Evolutionary conservation across 83 land plant genomes (phyloP).

Genomic region (Thuja plicata): DNA sequence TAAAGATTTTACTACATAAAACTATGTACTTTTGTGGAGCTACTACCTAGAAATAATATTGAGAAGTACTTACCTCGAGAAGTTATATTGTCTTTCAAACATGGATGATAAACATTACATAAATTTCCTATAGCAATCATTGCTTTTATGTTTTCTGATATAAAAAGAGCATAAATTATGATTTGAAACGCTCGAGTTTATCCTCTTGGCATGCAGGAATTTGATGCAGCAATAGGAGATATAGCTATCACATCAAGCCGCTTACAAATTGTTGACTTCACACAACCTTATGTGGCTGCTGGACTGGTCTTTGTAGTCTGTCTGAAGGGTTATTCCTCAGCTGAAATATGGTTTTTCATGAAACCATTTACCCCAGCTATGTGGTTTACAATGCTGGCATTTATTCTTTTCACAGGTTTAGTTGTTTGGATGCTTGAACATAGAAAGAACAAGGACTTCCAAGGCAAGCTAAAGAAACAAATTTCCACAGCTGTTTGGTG

Average conservation of each 20-base stretch:
- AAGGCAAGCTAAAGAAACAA: constrained; percentile 49
- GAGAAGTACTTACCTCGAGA: neutral
- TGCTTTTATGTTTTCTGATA: neutral
- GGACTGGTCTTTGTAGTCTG: constrained; percentile 16
- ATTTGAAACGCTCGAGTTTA: neutral
- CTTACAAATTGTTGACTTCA: constrained; percentile 20
- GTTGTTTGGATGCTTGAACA: constrained; percentile 55
- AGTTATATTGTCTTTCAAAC: neutral
- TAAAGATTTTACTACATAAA: neutral
- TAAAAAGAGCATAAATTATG: neutral
- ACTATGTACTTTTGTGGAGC: neutral
- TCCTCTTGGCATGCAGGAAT: constrained; percentile 11
- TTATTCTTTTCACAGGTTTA: constrained; percentile 54
- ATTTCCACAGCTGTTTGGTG: neutral
- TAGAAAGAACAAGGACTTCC: constrained; percentile 41
- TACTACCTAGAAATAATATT: neutral
- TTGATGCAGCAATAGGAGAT: constrained; percentile 33
- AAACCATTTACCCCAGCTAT: constrained; percentile 27
- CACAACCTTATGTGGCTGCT: constrained; percentile 22
- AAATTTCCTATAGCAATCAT: neutral
- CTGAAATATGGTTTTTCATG: constrained; percentile 20
- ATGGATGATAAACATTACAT: neutral
- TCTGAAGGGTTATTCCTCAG: neutral
- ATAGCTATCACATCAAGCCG: constrained; percentile 18
- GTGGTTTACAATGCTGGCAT: constrained; percentile 34